Conservation (phyloP, 1,284 basidiomycete species). For the Filobasidium uniguttulatum region DNA sequence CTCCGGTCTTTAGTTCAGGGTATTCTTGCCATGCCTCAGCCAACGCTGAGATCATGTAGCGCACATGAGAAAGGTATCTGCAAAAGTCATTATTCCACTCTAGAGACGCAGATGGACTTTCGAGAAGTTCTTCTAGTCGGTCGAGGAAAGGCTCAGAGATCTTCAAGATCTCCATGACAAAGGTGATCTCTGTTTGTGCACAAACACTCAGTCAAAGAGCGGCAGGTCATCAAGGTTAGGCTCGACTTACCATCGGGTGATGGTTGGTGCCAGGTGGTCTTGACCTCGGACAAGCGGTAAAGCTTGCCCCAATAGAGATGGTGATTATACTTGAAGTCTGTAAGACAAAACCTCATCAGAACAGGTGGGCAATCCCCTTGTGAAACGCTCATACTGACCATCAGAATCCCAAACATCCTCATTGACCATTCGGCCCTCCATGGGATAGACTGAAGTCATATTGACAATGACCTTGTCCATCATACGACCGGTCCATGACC, state of each 20-base stretch:
- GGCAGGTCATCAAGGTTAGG: neutral
- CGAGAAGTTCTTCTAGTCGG: conserved; percentile 53
- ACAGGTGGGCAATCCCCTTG: conserved; percentile 1
- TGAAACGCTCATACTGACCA: conserved; percentile 38
- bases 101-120: conserved; percentile 45
- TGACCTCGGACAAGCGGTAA: conserved; percentile 64
- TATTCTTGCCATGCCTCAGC: neutral
- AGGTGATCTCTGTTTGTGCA: conserved; percentile 51
- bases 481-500: conserved; percentile 64
- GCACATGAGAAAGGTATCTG: conserved; percentile 44
- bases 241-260: neutral
- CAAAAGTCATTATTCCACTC: conserved; percentile 86
- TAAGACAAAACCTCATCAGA: conserved; percentile 1
- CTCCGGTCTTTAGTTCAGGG: neutral
- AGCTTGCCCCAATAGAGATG: conserved; percentile 71
- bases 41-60: neutral
- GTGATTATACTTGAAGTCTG: conserved; percentile 60
- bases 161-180: conserved; percentile 67
- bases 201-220: neutral
- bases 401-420: conserved; percentile 63
- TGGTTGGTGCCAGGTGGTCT: conserved; percentile 69
- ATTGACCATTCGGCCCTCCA: conserved; percentile 73
- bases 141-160: conserved; percentile 54
- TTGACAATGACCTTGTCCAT: conserved; percentile 66
- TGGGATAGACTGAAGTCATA: conserved; percentile 62